A percentile compares a stretch with the other conserved stretches of the same genome.
Evolutionary conservation across 768 basidiomycete genomes (phyloP).

Genomic region (Pleurotus cornucopiae): DNA sequence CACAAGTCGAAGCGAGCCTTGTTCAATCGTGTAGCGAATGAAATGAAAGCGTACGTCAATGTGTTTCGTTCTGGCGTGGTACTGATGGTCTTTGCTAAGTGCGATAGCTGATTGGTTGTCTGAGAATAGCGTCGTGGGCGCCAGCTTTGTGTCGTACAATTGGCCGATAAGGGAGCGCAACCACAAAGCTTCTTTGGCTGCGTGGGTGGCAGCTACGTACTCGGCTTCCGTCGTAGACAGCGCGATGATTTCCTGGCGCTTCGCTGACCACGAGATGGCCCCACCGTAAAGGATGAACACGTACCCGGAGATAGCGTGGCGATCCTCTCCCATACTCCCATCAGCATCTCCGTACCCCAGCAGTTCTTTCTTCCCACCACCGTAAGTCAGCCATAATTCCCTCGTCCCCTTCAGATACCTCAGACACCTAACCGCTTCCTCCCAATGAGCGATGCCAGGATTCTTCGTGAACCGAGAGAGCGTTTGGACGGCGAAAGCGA

Average conservation of each 20-base stretch:
- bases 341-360: slow-evolving; percentile 18
- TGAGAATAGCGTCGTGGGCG: not conserved
- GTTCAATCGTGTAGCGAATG: slow-evolving; percentile 17
- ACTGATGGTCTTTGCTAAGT: slow-evolving; percentile 18
- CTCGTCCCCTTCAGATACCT: slow-evolving; percentile 25
- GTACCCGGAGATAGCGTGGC: slow-evolving; percentile 24
- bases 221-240: slow-evolving; percentile 13
- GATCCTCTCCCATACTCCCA: slow-evolving; percentile 15
- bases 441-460: slow-evolving; percentile 17
- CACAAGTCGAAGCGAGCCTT: slow-evolving; percentile 8
- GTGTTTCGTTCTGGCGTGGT: slow-evolving; percentile 25
- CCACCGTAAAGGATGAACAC: slow-evolving; percentile 22
- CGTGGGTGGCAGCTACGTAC: slow-evolving; percentile 13
- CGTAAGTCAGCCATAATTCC: slow-evolving; percentile 12
- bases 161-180: slow-evolving; percentile 18
- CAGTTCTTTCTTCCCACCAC: slow-evolving; percentile 12
- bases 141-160: not conserved
- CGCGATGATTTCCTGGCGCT: slow-evolving; percentile 16
- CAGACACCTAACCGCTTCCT: slow-evolving; percentile 14
- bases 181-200: slow-evolving; percentile 18
- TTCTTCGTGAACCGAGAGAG: slow-evolving; percentile 26
- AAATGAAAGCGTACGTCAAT: slow-evolving; percentile 26
- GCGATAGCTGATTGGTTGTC: slow-evolving; percentile 15
- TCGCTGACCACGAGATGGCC: slow-evolving; percentile 21
- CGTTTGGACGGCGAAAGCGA: slow-evolving; percentile 18